phyloP scores from a whole-genome alignment of 129 eudicot species.

The Smallanthus sonchifolius region DNA sequence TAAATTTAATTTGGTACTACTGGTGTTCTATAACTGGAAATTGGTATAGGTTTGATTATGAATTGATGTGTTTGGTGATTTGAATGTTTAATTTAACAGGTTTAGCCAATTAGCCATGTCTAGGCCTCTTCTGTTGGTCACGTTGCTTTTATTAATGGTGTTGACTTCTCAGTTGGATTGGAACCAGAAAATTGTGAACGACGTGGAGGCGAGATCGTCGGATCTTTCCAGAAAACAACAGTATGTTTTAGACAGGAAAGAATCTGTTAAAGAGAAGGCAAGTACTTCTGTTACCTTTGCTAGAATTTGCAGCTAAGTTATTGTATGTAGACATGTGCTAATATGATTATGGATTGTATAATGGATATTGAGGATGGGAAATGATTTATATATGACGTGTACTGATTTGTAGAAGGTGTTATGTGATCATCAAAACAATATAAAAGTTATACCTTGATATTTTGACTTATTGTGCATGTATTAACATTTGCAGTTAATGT shows the following conservation, averaged over 20 bases:
- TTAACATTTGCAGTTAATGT: background rate
- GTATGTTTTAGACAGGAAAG: slow-evolving; percentile 28
- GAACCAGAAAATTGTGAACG: slow-evolving; percentile 34
- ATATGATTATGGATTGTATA: background rate
- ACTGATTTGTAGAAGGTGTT: slow-evolving; percentile 16
- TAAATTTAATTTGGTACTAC: background rate
- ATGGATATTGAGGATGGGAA: background rate
- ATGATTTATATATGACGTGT: background rate
- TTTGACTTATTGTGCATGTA: background rate
- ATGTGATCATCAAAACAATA: background rate
- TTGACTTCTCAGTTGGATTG: slow-evolving; percentile 38
- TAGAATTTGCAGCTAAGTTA: background rate
- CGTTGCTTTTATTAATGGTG: slow-evolving; percentile 34
- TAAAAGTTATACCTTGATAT: background rate
- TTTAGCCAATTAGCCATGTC: slow-evolving; percentile 22
- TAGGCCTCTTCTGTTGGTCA: slow-evolving; percentile 26
- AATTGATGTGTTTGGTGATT: background rate
- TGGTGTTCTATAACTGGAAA: background rate
- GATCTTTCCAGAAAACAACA: slow-evolving; percentile 26
- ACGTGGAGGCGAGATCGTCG: slow-evolving; percentile 27
- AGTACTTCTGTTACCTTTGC: slow-evolving; percentile 4
- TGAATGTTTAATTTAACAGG: background rate
- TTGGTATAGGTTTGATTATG: background rate
- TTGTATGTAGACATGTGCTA: background rate
- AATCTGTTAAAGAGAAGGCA: slow-evolving; percentile 37